A percentile compares a stretch with the other conserved stretches of the same genome.
These are phyloP conservation scores for Boletus sp. DNA, from an alignment of 768 basidiomycete genomes.

Conservation along the genomic window DNA sequence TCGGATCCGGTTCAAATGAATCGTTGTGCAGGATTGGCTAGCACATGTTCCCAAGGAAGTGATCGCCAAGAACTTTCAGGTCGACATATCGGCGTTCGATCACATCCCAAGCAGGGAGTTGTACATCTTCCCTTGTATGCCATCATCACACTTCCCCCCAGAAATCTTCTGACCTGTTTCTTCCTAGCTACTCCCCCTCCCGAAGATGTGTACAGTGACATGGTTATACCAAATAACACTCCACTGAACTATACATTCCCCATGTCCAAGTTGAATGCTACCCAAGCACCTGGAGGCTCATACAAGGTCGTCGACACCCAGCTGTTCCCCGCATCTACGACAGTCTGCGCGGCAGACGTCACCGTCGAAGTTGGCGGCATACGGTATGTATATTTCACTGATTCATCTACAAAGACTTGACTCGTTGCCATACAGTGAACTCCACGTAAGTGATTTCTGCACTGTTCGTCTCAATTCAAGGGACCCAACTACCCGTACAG, in stretches of 20 bases:
- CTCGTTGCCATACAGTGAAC: conserved; percentile 32
- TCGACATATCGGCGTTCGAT: conserved; percentile 46
- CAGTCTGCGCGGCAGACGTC: conserved; percentile 57
- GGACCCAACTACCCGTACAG: conserved; percentile 19
- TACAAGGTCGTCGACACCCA: conserved; percentile 59
- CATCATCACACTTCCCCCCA: background rate
- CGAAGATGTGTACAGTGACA: conserved; percentile 39
- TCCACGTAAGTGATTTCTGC: conserved; percentile 38
- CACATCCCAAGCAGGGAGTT: conserved; percentile 52
- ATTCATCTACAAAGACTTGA: background rate
- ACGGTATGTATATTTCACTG: conserved; percentile 36
- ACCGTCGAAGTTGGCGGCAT: conserved; percentile 59
- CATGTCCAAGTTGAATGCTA: conserved; percentile 46
- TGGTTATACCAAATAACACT: conserved; percentile 48
- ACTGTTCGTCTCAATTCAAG: background rate
- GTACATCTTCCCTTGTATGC: conserved; percentile 52
- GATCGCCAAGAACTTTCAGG: conserved; percentile 63
- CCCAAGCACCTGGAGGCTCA: conserved; percentile 49
- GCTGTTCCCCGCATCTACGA: conserved; percentile 52
- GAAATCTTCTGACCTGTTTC: background rate
- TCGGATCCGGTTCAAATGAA: background rate
- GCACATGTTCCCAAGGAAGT: conserved; percentile 59
- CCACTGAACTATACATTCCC: conserved; percentile 55
- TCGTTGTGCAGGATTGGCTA: conserved; percentile 56
- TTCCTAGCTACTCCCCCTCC: conserved; percentile 41